Evolutionary conservation across 192 early-diverging fungal species (phyloP).

Genomic region (Rhizoclosmatium sp.): DNA sequence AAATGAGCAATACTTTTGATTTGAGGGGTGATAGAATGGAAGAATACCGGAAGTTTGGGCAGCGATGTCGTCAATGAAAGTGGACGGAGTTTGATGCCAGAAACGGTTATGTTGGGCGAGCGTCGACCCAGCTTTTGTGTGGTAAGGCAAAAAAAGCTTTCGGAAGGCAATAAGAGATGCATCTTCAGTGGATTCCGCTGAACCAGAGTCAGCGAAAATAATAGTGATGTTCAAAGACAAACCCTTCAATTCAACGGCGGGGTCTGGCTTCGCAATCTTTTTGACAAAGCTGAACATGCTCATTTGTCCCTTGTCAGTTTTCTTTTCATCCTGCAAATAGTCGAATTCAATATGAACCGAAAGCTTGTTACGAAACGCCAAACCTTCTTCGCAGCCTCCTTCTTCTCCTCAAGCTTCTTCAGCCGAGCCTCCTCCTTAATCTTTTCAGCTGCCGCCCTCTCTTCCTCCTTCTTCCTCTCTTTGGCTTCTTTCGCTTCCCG

Average conservation of each 20-base stretch:
- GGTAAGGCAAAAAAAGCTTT: constrained; percentile 66
- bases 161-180: constrained; percentile 32
- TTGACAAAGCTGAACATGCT: not conserved
- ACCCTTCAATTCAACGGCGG: not conserved
- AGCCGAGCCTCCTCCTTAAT: not conserved
- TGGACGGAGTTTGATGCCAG: not conserved
- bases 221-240: too few species aligned
- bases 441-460: not conserved
- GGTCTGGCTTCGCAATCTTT: not conserved
- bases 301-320: not conserved
- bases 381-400: not conserved
- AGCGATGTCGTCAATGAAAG: not conserved
- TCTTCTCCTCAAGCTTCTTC: not conserved
- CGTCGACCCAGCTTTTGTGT: constrained; percentile 58
- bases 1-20: too few species aligned
- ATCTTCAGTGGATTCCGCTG: not conserved
- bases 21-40: not conserved
- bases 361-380: too few species aligned
- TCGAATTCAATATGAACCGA: too few species aligned
- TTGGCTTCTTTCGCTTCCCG: constrained; percentile 30
- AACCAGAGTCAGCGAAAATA: too few species aligned
- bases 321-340: not conserved
- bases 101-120: constrained; percentile 57
- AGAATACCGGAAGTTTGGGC: not conserved
- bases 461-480: constrained; percentile 19